phyloP scores from a whole-genome alignment of 2,329 filamentous ascomycete species.

The Apiospora sp. region DNA sequence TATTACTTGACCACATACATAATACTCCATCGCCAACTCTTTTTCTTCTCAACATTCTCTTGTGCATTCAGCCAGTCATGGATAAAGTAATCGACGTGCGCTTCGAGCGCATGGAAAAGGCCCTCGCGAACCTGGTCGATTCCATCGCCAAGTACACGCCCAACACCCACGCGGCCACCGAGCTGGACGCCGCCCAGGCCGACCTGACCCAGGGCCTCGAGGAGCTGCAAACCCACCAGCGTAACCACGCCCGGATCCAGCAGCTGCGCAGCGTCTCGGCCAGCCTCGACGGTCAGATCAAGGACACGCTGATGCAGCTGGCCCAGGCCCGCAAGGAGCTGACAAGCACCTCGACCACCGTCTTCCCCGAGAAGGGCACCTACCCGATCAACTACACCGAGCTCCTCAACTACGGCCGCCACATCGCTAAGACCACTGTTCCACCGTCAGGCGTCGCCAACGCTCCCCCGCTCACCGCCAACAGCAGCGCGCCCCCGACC shows the following conservation, averaged over 20 bases:
- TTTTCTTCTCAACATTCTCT: too few species aligned
- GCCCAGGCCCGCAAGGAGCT: slow-evolving; percentile 78
- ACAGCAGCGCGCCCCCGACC: slow-evolving; percentile 23
- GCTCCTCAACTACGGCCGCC: slow-evolving; percentile 78
- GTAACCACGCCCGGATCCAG: slow-evolving; percentile 74
- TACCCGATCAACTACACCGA: slow-evolving; percentile 73
- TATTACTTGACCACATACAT: background rate
- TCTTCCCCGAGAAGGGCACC: slow-evolving; percentile 58
- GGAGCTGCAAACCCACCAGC: slow-evolving; percentile 77
- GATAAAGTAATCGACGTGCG: slow-evolving; percentile 67
- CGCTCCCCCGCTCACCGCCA: slow-evolving; percentile 12
- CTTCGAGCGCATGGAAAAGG: slow-evolving; percentile 72
- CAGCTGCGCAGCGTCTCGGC: slow-evolving; percentile 71
- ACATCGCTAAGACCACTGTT: slow-evolving; percentile 81
- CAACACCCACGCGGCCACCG: slow-evolving; percentile 69
- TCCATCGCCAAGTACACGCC: slow-evolving; percentile 86
- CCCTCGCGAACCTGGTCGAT: slow-evolving; percentile 74
- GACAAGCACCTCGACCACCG: slow-evolving; percentile 66
- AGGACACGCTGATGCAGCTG: slow-evolving; percentile 72
- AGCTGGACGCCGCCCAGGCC: slow-evolving; percentile 75
- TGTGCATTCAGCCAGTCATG: slow-evolving; percentile 47
- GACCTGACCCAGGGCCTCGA: slow-evolving; percentile 72
- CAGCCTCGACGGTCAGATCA: slow-evolving; percentile 75
- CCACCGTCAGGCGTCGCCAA: slow-evolving; percentile 61
- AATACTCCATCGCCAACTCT: background rate